These are phyloP conservation scores for Rosa persica DNA, from an alignment of 306 rosid genomes.

Conservation along the genomic window DNA sequence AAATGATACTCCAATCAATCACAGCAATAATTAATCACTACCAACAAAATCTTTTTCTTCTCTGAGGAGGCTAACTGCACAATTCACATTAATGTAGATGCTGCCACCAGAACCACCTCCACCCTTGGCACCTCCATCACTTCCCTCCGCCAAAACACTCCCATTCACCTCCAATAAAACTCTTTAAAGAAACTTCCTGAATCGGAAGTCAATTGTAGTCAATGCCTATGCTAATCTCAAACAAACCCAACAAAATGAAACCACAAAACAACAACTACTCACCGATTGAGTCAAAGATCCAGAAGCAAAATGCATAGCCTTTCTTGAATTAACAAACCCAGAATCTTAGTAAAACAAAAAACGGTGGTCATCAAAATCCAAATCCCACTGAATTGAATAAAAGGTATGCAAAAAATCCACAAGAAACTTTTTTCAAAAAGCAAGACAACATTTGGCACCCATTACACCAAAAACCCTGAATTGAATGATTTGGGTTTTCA, in stretches of 20 bases:
- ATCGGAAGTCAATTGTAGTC: conserved; percentile 11
- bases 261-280: background rate
- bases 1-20: background rate
- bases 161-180: too few species aligned
- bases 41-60: background rate
- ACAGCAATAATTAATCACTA: background rate
- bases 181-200: background rate
- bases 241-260: background rate
- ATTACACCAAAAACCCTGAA: background rate
- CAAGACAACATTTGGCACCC: background rate
- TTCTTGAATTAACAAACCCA: background rate
- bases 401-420: background rate
- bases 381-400: background rate
- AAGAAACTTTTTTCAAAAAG: background rate
- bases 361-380: background rate
- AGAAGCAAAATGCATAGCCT: background rate
- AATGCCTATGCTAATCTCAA: conserved; percentile 7
- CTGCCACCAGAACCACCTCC: conserved; percentile 99
- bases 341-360: background rate
- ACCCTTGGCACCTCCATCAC: conserved; percentile 73
- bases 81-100: conserved; percentile 52
- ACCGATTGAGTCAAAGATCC: conserved; percentile 9
- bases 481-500: background rate
- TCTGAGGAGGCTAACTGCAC: background rate
- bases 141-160: conserved; percentile 89